These are phyloP conservation scores for Mrakia blollopis DNA, from an alignment of 768 basidiomycete genomes.

Conservation along the genomic window DNA sequence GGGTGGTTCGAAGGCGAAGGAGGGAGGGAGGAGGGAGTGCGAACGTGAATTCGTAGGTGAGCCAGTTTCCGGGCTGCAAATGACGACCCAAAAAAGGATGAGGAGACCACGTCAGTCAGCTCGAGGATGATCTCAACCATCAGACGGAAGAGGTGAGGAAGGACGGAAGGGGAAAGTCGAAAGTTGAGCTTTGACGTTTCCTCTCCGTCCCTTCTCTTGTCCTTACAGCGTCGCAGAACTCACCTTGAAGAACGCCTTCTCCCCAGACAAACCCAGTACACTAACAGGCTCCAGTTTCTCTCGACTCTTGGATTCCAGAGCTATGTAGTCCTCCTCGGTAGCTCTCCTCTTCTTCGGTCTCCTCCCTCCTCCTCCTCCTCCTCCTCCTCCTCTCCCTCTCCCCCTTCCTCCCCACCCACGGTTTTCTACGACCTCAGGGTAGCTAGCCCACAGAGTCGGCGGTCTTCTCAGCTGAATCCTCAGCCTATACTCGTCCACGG, in stretches of 20 bases:
- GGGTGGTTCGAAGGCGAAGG: neutral
- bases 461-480: constrained; percentile 20
- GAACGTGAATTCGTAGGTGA: constrained; percentile 16
- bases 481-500: neutral
- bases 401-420: neutral
- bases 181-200: neutral
- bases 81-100: neutral
- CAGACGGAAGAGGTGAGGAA: neutral
- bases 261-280: constrained; percentile 2
- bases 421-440: neutral
- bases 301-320: neutral
- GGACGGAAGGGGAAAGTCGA: neutral
- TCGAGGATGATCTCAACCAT: too few relatives aligned
- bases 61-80: constrained; percentile 24
- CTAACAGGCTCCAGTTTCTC: neutral
- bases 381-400: neutral
- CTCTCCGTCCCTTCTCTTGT: neutral
- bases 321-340: constrained; percentile 27
- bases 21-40: neutral
- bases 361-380: neutral
- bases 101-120: too few relatives aligned
- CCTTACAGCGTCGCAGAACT: neutral
- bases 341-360: neutral
- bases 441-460: neutral
- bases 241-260: constrained; percentile 19